Base-by-base conservation (phyloP, 495 filamentous ascomycete genomes). In the Penicillium coprophilum region DNA sequence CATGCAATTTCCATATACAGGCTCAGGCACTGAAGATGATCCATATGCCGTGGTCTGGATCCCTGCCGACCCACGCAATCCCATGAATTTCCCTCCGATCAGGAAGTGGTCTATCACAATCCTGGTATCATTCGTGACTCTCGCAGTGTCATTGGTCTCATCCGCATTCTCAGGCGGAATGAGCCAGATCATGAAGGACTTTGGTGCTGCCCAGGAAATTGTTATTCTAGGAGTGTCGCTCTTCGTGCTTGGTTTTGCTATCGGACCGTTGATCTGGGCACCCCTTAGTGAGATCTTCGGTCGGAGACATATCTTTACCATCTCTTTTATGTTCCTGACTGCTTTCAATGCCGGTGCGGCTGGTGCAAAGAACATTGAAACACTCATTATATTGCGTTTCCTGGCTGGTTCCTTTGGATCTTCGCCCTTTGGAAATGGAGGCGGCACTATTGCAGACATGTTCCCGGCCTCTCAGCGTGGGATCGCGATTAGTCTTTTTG, bases 1-100 rank as follows among this genome's bases (percentile, higher is more conserved):
- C 15, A 64, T 82, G 55, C 78, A 84, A 47, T 78, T 80, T 57
- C 63, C 74, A 6, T 93, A 91, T 62, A 65, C 76, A 34, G 90
- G 90, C 13, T 75, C 80, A 3, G 90, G 90, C 53, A 93, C 88
- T 13, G 75, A 81, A 27, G 85, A 87, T 9, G 84, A 90, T 39
- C 90, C 90, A 0, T 93, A 85, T 60, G 67, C 85, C 11, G 86
- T 93, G 59, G 82, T 86, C 53, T 93, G 86, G 75, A 81, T 93
- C 3, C 82, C 84, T 20, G 66, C 85, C 21, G 90, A 95, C 65
- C 79, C 81, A 3, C 80, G 84, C 53, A 88, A 93, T 65, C 87
- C 89, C 3, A 84, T 89, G 81, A 71, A 70, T n/a, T 92, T 87
- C 63, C 63, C 77, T 27, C 45, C 62, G 5, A 54, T 57, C n/a